Conservation (phyloP, 495 filamentous ascomycete species). For the Penicillium diatomitis region DNA sequence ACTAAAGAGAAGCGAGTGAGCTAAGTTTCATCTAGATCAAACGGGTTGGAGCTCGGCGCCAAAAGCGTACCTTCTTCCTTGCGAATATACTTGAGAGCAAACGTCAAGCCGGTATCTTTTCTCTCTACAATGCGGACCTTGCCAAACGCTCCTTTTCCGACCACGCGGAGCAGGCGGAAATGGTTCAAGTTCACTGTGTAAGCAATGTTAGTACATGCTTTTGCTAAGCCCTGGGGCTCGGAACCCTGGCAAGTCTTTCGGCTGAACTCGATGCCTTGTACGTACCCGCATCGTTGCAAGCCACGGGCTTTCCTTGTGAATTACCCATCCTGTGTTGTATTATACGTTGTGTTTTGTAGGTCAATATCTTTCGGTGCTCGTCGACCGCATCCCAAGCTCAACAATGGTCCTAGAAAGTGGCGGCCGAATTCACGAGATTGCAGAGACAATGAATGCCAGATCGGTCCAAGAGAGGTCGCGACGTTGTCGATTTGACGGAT, state of each 20-base stretch:
- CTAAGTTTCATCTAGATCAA: background rate
- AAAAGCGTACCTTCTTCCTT: constrained; percentile 84
- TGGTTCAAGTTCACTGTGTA: constrained; percentile 87
- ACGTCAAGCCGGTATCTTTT: constrained; percentile 88
- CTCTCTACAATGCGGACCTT: constrained; percentile 98
- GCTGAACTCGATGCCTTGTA: constrained; percentile 5
- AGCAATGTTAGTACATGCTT: constrained; percentile 5
- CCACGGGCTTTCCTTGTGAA: constrained; percentile 83
- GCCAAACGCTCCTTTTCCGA: constrained; percentile 95
- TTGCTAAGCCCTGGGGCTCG: background rate
- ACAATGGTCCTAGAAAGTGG: constrained; percentile 1
- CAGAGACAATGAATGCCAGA: too few species aligned
- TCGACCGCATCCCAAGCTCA: constrained; percentile 27
- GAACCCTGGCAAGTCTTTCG: background rate
- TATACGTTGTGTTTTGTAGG: constrained; percentile 1
- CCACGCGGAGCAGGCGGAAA: constrained; percentile 88
- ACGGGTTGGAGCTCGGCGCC: constrained; percentile 3
- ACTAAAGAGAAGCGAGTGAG: constrained; percentile 43
- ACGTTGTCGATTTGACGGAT: background rate
- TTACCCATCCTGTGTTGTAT: constrained; percentile 65
- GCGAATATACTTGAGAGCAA: constrained; percentile 95
- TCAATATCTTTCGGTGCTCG: constrained; percentile 13
- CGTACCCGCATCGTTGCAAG: constrained; percentile 87
- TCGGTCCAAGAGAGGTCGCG: too few species aligned
- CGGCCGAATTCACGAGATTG: background rate